Conservation (phyloP, 352 stramenopile species). For the Phytopythium montanum region DNA sequence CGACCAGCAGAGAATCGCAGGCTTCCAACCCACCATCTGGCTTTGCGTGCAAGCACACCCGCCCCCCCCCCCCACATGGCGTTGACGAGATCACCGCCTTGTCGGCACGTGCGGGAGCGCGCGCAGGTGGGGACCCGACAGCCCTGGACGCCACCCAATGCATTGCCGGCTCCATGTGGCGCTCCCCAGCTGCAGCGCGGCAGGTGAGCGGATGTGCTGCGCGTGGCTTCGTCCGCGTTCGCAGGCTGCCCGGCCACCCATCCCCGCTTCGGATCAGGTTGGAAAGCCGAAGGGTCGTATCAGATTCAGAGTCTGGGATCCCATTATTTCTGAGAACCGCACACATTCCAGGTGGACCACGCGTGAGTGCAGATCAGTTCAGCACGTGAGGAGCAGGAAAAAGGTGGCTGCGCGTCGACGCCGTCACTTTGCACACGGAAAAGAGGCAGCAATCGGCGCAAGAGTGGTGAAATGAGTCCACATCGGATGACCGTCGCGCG, state of each 20-base stretch:
- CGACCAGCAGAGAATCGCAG: background rate
- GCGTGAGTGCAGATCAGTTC: no score
- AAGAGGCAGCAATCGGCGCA: background rate
- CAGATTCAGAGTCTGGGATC: no score
- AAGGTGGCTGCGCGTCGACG: no score
- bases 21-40: background rate
- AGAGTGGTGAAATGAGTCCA: background rate
- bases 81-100: background rate
- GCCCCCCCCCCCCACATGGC: background rate
- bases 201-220: no score
- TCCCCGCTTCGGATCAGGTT: no score
- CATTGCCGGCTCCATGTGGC: no score
- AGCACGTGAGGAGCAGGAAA: no score
- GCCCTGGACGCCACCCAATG: background rate
- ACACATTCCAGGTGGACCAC: no score
- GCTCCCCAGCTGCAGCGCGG: background rate
- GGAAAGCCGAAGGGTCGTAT: no score
- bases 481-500: slow-evolving; percentile 2
- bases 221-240: no score
- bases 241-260: no score
- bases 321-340: no score
- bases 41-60: background rate
- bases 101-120: background rate
- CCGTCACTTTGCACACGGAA: background rate
- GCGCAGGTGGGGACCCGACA: background rate